phyloP scores from a whole-genome alignment of 352 stramenopile species.

The Phytophthora chlamydospora region DNA sequence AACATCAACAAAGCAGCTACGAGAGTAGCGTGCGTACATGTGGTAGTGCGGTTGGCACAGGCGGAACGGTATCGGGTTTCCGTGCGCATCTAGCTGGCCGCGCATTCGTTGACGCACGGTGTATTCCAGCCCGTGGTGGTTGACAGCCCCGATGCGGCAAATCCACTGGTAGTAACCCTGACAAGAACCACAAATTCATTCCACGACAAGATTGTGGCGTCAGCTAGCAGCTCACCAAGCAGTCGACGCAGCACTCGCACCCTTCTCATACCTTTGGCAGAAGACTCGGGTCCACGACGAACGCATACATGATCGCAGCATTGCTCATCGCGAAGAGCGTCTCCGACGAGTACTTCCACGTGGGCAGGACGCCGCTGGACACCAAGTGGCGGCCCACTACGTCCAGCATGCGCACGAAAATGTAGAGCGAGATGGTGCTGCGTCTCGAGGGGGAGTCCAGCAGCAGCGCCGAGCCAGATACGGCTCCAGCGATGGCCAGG shows the following conservation, averaged over 20 bases:
- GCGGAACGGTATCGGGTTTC: constrained; percentile 59
- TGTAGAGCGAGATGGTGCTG: constrained; percentile 82
- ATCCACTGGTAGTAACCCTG: constrained; percentile 90
- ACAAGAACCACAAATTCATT: neutral
- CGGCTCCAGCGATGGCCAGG: constrained; percentile 68
- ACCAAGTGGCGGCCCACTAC: constrained; percentile 76
- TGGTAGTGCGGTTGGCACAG: constrained; percentile 88
- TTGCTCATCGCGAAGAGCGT: constrained; percentile 80
- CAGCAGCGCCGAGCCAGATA: constrained; percentile 74
- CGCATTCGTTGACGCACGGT: constrained; percentile 64
- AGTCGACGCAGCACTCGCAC: neutral
- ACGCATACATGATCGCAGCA: constrained; percentile 81
- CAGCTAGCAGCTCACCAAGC: neutral
- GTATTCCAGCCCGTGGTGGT: constrained; percentile 75
- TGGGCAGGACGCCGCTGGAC: constrained; percentile 53
- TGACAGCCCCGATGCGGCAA: constrained; percentile 71
- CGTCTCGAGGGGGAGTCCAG: constrained; percentile 70
- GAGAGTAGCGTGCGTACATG: constrained; percentile 49
- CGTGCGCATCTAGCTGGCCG: constrained; percentile 48
- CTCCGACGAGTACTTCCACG: constrained; percentile 74
- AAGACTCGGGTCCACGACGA: constrained; percentile 68
- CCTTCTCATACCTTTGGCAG: constrained; percentile 65
- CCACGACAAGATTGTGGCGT: neutral
- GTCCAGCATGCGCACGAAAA: constrained; percentile 88
- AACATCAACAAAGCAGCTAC: neutral